A percentile compares a stretch with the other conserved stretches of the same genome.
These are phyloP conservation scores for Pouteria glomerata DNA, from an alignment of 148 eudicot species.

Conservation along the genomic window DNA sequence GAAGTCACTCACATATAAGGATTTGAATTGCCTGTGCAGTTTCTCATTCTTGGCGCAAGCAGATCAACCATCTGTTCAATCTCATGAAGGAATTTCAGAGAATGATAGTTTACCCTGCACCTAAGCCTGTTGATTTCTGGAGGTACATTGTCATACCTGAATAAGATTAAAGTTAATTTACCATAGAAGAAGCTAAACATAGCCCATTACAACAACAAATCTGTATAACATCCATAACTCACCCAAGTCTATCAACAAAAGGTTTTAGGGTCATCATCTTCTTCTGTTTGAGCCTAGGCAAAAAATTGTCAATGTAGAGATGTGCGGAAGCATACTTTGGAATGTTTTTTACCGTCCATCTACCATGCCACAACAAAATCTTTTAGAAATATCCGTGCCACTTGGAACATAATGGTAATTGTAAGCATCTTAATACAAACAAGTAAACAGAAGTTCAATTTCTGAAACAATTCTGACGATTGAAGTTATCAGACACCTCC, in stretches of 20 bases:
- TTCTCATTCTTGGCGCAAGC: conserved; percentile 91
- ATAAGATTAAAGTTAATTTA: conserved; percentile 5
- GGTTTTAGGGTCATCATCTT: conserved; percentile 96
- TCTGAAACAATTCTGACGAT: background rate
- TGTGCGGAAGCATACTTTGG: conserved; percentile 97
- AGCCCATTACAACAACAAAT: background rate
- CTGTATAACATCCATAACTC: conserved; percentile 22
- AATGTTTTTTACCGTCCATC: conserved; percentile 96
- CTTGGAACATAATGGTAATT: background rate
- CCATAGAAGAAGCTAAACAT: background rate
- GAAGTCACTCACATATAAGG: conserved; percentile 71
- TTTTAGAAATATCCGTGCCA: background rate
- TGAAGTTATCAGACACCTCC: too few relatives aligned
- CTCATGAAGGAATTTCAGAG: conserved; percentile 91
- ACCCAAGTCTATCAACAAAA: conserved; percentile 99
- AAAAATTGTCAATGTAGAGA: conserved; percentile 93
- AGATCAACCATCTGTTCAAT: conserved; percentile 91
- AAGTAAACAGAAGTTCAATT: background rate
- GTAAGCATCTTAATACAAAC: background rate
- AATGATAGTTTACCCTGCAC: conserved; percentile 96
- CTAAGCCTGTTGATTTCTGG: conserved; percentile 83
- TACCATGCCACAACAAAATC: conserved; percentile 27
- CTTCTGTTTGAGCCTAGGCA: conserved; percentile 97
- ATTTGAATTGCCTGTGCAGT: conserved; percentile 73
- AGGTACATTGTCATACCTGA: conserved; percentile 97